These are phyloP conservation scores for Solanum gracilifrons DNA, from an alignment of 257 asterid species.

Conservation along the genomic window DNA sequence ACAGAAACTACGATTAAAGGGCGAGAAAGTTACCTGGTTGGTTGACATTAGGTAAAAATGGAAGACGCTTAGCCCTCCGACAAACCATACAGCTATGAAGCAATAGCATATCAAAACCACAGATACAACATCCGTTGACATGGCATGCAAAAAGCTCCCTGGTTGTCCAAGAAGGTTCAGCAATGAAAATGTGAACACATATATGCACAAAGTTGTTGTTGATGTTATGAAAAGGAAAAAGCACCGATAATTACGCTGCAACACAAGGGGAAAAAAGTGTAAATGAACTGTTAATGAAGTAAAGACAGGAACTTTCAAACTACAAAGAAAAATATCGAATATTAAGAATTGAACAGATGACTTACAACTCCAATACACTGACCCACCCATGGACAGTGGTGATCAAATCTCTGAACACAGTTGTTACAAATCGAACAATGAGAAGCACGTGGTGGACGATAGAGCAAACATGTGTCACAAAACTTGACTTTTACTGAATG, in stretches of 20 bases:
- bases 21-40: constrained; percentile 54
- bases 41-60: constrained; percentile 75
- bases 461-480: constrained; percentile 78
- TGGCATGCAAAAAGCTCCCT: constrained; percentile 36
- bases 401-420: constrained; percentile 94
- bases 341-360: background rate
- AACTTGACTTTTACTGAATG: constrained; percentile 56
- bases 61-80: constrained; percentile 79
- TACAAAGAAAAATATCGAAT: background rate
- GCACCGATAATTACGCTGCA: constrained; percentile 85
- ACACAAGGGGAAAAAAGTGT: background rate
- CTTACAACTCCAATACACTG: constrained; percentile 90
- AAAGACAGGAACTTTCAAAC: background rate
- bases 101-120: constrained; percentile 54
- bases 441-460: constrained; percentile 92
- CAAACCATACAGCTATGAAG: constrained; percentile 83
- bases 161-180: constrained; percentile 40
- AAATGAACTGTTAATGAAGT: background rate
- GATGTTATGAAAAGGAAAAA: constrained; percentile 68
- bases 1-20: background rate
- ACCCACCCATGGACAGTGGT: constrained; percentile 97
- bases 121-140: constrained; percentile 50
- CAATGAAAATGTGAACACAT: constrained; percentile 82
- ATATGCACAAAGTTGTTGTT: constrained; percentile 62
- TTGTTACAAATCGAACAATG: constrained; percentile 97